Base-by-base conservation (phyloP, 208 protist genomes). In the Endotrypanum monterogeii region DNA sequence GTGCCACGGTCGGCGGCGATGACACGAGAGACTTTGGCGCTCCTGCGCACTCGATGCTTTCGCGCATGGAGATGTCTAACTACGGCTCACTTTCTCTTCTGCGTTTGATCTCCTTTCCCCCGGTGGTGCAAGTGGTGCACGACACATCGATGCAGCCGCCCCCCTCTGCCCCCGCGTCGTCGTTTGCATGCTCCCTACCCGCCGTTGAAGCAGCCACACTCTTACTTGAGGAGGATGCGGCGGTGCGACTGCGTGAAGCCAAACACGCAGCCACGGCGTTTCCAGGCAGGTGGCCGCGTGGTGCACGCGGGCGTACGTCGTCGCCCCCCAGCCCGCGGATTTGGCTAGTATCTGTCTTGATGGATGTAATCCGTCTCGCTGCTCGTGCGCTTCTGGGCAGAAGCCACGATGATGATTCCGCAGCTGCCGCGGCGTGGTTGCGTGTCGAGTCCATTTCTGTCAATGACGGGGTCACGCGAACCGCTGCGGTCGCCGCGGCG, bases 81-180 rank as follows among this genome's bases (percentile, higher is more conserved):
- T 23, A 70, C 50, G 50, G 46, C 48, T 20, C 76, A 5, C 48
- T 76, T 1, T 51, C 66, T 11, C 25, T 71, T 0, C 62, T 87
- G 54, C 68, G 83, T 12, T 46, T 87, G 6, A 35, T 87, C 3
- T 86, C 82, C 0, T 86, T 83, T 60, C 82, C 82, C 0, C 69
- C 82, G 0, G 70, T 81, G 11, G 71, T 69, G n/a, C 71, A 83
- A 11, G 25, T 62, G 1, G 32, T n/a, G 20, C 28, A 46, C 44
- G 23, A 50, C 57, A 30, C 30, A 3, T 20, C 37, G 8, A 11
- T 70, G 39, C 75, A n/a, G 52, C 18, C 52, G 52, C n/a, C 57
- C 32, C n/a, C 57, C 32, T 8, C 57, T 35, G 28, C 12, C n/a
- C 14, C 57, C 32, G 20, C 23, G 18, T 30, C 32, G 44, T 48